Conservation (phyloP, 1,139 yeast species). For the Kodamaea alishanica region DNA sequence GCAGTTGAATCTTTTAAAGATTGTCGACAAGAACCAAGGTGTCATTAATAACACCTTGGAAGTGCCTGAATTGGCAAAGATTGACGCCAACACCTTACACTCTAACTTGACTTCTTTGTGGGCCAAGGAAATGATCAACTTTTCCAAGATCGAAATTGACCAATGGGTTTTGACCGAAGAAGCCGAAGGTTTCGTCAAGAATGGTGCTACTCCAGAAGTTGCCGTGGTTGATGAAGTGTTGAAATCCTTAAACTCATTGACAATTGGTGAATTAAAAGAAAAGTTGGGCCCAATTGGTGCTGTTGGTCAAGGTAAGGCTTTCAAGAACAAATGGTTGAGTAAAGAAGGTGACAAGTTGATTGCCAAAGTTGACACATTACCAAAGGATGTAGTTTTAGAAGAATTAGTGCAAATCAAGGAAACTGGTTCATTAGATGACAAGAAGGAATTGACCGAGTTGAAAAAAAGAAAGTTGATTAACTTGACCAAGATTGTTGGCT, state of each 20-base stretch:
- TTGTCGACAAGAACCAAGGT: constrained; percentile 52
- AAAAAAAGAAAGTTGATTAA: constrained; percentile 87
- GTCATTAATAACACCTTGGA: constrained; percentile 61
- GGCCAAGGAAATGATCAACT: constrained; percentile 78
- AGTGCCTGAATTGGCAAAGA: constrained; percentile 42
- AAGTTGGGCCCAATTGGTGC: constrained; percentile 81
- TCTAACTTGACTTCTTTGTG: constrained; percentile 84
- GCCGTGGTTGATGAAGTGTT: constrained; percentile 75
- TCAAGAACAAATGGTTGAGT: constrained; percentile 93
- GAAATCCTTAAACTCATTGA: constrained; percentile 71
- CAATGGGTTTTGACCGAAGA: constrained; percentile 74
- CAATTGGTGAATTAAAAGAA: constrained; percentile 73
- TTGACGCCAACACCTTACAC: constrained; percentile 42
- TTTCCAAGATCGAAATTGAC: constrained; percentile 72
- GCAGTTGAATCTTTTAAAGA: constrained; percentile 56
- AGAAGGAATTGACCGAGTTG: constrained; percentile 74
- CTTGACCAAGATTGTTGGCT: constrained; percentile 72
- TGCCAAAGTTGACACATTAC: constrained; percentile 49
- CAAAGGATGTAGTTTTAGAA: constrained; percentile 64
- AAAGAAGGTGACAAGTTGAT: constrained; percentile 82
- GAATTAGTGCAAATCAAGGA: constrained; percentile 57
- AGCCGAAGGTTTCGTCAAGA: constrained; percentile 69
- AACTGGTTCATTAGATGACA: constrained; percentile 55
- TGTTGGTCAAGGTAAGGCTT: constrained; percentile 97
- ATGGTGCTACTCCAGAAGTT: constrained; percentile 84